Evolutionary conservation across 2,329 filamentous ascomycete genomes (phyloP).

Genomic region (Neonectria faginata): DNA sequence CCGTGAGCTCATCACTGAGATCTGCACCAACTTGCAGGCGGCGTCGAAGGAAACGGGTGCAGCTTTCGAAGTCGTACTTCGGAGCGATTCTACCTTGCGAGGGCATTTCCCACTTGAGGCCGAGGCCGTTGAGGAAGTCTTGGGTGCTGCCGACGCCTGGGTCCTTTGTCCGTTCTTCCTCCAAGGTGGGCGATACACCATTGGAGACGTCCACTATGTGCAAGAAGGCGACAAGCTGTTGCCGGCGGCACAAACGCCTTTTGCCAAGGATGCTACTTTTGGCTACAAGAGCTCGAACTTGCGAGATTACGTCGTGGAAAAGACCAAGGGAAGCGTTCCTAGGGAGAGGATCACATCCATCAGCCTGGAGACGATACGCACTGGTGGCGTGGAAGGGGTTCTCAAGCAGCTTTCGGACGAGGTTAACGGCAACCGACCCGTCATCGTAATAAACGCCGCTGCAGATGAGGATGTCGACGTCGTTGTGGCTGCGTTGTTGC

Average conservation of each 20-base stretch:
- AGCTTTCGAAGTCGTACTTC: slow-evolving; percentile 65
- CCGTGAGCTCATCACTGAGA: slow-evolving; percentile 59
- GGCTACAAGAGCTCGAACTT: slow-evolving; percentile 65
- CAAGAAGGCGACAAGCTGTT: slow-evolving; percentile 56
- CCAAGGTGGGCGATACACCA: slow-evolving; percentile 68
- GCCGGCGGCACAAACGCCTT: slow-evolving; percentile 64
- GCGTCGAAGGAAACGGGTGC: slow-evolving; percentile 55
- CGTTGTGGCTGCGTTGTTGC: slow-evolving; percentile 61
- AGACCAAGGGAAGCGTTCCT: slow-evolving; percentile 57
- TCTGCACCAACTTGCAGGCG: slow-evolving; percentile 61
- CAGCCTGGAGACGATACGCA: slow-evolving; percentile 60
- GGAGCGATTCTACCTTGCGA: slow-evolving; percentile 67
- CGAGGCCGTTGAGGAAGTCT: slow-evolving; percentile 61
- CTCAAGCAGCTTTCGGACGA: slow-evolving; percentile 53
- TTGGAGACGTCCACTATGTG: slow-evolving; percentile 69
- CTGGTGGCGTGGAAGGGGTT: slow-evolving; percentile 57
- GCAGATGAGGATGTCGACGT: slow-evolving; percentile 67
- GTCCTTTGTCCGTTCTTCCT: slow-evolving; percentile 69
- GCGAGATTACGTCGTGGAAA: slow-evolving; percentile 63
- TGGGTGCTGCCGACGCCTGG: slow-evolving; percentile 64
- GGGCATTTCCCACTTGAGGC: slow-evolving; percentile 69
- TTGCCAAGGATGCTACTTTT: slow-evolving; percentile 68
- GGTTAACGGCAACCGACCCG: slow-evolving; percentile 43
- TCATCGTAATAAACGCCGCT: slow-evolving; percentile 65
- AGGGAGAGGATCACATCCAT: slow-evolving; percentile 57